Conservation (phyloP, 2,329 filamentous ascomycete species). For the Cladosporium sp. region DNA sequence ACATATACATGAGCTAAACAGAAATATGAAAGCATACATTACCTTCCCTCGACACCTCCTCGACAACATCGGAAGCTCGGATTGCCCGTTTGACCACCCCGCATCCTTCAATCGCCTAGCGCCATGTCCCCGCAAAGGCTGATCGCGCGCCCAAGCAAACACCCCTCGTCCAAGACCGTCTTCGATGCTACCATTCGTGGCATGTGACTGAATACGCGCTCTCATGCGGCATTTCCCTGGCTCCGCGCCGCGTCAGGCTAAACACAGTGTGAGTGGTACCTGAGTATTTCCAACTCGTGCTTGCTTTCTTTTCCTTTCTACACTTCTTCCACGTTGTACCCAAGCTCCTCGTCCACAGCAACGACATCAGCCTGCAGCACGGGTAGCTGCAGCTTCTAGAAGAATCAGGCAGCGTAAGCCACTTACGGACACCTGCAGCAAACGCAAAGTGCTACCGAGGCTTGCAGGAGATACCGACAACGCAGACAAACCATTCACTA, state of each 20-base stretch:
- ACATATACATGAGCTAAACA: too few species aligned
- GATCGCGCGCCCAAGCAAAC: too few species aligned
- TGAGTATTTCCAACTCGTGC: not conserved
- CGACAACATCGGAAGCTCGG: not conserved
- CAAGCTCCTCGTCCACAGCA: not conserved
- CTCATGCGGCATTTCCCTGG: not conserved
- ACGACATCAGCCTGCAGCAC: not conserved
- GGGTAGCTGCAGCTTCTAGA: not conserved
- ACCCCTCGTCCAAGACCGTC: not conserved
- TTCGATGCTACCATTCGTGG: not conserved
- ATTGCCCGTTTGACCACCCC: not conserved
- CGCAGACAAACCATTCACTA: not conserved
- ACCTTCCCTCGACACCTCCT: not conserved
- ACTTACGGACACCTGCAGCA: conserved; percentile 4
- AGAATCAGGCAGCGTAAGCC: not conserved
- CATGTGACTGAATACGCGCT: conserved; percentile 8
- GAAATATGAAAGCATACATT: too few species aligned
- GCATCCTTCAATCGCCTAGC: not conserved
- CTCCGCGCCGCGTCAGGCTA: conserved; percentile 11
- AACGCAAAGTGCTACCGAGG: not conserved
- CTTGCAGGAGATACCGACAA: not conserved
- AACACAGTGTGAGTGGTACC: conserved; percentile 5
- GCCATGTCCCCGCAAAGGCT: too few species aligned
- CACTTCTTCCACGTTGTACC: not conserved
- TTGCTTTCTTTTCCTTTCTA: not conserved